Percentiles rank a stretch among this genome's conserved stretches.
phyloP scores from a whole-genome alignment of 192 early-diverging fungal species.

The Coemansia sp. region DNA sequence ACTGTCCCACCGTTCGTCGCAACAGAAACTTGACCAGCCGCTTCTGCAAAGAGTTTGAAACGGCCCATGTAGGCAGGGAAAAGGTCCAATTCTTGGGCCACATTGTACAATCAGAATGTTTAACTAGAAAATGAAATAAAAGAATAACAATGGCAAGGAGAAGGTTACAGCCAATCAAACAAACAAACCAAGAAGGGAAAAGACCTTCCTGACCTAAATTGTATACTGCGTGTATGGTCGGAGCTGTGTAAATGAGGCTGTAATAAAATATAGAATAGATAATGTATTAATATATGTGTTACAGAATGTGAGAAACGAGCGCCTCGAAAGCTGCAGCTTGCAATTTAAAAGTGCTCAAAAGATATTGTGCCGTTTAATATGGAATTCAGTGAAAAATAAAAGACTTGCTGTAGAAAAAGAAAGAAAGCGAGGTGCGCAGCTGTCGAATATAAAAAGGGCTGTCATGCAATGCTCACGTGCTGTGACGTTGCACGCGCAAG shows the following conservation, averaged over 20 bases:
- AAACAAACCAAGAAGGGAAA: background rate
- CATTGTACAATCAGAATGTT: slow-evolving; percentile 15
- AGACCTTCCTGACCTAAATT: background rate
- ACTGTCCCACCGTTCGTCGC: slow-evolving; percentile 79
- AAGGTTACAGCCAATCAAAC: background rate
- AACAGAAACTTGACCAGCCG: slow-evolving; percentile 80
- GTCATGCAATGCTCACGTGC: background rate
- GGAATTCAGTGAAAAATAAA: background rate
- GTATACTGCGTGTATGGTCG: no score
- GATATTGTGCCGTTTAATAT: background rate
- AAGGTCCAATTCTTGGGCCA: slow-evolving; percentile 53
- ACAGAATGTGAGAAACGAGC: no score
- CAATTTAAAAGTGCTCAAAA: background rate
- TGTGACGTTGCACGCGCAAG: background rate
- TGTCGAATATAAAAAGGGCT: background rate
- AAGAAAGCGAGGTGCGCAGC: background rate
- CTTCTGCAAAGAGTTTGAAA: slow-evolving; percentile 78
- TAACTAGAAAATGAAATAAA: background rate
- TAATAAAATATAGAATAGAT: background rate
- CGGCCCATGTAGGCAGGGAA: slow-evolving; percentile 53
- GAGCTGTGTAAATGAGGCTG: background rate
- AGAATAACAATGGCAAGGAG: background rate
- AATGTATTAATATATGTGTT: no score
- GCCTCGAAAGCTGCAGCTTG: background rate
- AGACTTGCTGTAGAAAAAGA: background rate